Conservation (phyloP, 352 stramenopile species). For the Hyaloperonospora arabidopsidis region DNA sequence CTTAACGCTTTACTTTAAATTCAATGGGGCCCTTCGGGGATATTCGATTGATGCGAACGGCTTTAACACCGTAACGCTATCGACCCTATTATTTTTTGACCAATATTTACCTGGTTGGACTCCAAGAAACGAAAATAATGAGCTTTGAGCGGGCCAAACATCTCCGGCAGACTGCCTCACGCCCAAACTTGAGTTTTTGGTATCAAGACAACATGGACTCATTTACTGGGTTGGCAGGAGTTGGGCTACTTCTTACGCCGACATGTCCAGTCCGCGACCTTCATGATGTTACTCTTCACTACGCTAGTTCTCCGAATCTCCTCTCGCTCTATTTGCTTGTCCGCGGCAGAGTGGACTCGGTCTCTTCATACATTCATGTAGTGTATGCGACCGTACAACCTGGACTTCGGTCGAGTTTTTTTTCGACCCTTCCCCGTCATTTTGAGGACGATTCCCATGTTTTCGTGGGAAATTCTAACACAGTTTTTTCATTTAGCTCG, state of each 20-base stretch:
- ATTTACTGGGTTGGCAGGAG: conserved; percentile 2
- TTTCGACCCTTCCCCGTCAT: neutral
- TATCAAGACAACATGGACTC: conserved; percentile 11
- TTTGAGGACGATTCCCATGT: no score
- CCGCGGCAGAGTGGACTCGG: neutral
- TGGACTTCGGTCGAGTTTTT: neutral
- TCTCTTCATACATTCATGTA: conserved; percentile 8
- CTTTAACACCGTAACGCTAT: conserved; percentile 1
- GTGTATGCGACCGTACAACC: conserved; percentile 8
- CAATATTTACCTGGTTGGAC: neutral
- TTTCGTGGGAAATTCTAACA: conserved; percentile 8
- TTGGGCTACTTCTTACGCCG: conserved; percentile 5
- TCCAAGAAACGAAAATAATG: conserved; percentile 9
- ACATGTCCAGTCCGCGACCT: conserved; percentile 1
- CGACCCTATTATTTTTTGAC: neutral
- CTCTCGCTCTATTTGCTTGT: conserved; percentile 8
- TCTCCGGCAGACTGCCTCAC: conserved; percentile 3
- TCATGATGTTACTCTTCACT: neutral
- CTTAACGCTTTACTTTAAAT: neutral
- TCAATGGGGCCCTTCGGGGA: neutral
- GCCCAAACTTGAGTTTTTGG: conserved; percentile 12
- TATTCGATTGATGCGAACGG: conserved; percentile 1
- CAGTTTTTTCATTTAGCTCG: conserved; percentile 2
- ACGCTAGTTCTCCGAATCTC: neutral
- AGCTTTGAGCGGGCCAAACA: conserved; percentile 7